Conservation (phyloP, 306 rosid genomes). For the Styphnolobium japonicum region DNA sequence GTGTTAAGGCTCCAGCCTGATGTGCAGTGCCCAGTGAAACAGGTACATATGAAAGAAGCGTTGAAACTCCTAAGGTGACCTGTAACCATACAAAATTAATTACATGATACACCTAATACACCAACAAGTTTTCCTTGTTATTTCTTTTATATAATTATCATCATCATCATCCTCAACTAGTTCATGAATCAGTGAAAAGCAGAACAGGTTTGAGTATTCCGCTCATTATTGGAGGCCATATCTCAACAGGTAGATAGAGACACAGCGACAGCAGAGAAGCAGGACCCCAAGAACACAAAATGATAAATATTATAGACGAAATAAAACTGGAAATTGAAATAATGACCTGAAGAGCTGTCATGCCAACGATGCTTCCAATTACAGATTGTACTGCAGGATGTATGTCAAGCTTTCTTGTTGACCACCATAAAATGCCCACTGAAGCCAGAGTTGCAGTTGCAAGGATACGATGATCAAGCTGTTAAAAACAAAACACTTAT, state of each 20-base stretch:
- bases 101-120: slow-evolving; percentile 7
- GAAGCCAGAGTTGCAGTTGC: slow-evolving; percentile 66
- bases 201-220: neutral
- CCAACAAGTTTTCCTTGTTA: neutral
- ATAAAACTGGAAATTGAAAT: slow-evolving; percentile 8
- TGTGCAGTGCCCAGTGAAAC: slow-evolving; percentile 82
- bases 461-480: slow-evolving; percentile 90
- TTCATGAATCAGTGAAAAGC: neutral
- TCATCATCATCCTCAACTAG: neutral
- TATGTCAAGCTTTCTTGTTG: slow-evolving; percentile 70
- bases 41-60: slow-evolving; percentile 83
- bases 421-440: slow-evolving; percentile 67
- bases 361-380: slow-evolving; percentile 61
- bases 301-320: neutral
- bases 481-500: slow-evolving; percentile 16
- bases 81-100: slow-evolving; percentile 27
- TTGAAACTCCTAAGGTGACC: slow-evolving; percentile 78
- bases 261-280: neutral
- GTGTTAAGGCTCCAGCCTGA: slow-evolving; percentile 91
- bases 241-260: neutral
- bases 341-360: slow-evolving; percentile 80
- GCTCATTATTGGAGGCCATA: neutral
- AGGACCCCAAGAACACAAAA: neutral
- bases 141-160: neutral
- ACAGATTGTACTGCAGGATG: slow-evolving; percentile 77